These are phyloP conservation scores for Poteriospumella lacustris DNA, from an alignment of 108 stramenopile species.

Conservation along the genomic window DNA sequence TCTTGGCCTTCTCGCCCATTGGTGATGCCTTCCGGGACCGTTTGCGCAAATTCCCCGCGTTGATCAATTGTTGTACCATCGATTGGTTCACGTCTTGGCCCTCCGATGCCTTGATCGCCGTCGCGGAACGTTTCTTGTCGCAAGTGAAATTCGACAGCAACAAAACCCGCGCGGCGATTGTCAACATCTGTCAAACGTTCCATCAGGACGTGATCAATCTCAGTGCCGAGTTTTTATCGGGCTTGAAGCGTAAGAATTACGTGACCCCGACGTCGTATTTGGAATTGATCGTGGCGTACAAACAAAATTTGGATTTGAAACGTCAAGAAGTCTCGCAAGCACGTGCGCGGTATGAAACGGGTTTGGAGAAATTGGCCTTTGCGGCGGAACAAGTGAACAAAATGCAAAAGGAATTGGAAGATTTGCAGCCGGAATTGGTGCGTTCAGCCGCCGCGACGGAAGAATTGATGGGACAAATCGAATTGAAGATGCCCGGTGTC, in stretches of 20 bases:
- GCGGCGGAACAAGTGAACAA: conserved; percentile 50
- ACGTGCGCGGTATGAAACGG: conserved; percentile 47
- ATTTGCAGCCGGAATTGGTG: conserved; percentile 51
- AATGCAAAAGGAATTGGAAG: conserved; percentile 55
- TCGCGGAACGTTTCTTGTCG: conserved; percentile 54
- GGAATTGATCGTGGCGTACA: conserved; percentile 60
- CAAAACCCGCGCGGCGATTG: conserved; percentile 37
- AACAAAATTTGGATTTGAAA: conserved; percentile 42
- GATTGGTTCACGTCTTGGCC: conserved; percentile 69
- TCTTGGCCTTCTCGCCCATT: conserved; percentile 63
- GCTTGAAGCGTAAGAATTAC: conserved; percentile 53
- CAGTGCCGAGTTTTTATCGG: conserved; percentile 37
- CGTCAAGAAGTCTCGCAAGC: conserved; percentile 41
- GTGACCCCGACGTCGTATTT: conserved; percentile 66
- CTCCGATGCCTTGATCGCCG: conserved; percentile 57
- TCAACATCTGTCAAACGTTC: conserved; percentile 52
- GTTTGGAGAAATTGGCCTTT: conserved; percentile 56
- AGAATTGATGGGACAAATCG: conserved; percentile 54
- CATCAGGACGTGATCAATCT: conserved; percentile 47
- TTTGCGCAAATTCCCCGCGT: conserved; percentile 58
- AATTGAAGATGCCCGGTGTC: conserved; percentile 57
- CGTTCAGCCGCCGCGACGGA: conserved; percentile 49
- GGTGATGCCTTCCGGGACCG: conserved; percentile 66
- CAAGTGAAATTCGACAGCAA: conserved; percentile 40
- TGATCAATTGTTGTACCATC: conserved; percentile 67